phyloP scores from a whole-genome alignment of 164 flowering plant species.

The Protea cynaroides region DNA sequence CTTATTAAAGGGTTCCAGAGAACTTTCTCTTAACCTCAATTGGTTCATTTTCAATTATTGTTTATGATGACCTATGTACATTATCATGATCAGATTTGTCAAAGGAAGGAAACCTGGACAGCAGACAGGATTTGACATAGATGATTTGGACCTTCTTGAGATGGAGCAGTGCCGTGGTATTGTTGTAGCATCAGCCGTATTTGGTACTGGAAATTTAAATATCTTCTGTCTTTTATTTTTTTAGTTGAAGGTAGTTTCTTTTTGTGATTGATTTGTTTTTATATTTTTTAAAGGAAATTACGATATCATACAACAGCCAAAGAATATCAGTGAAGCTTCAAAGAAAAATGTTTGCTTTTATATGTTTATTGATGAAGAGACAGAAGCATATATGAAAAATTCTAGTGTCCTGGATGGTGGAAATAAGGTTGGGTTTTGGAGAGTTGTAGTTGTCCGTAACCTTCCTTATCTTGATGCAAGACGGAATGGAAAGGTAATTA shows the following conservation, averaged over 20 bases:
- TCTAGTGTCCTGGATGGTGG: constrained; percentile 38
- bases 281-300: constrained; percentile 50
- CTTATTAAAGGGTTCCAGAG: background rate
- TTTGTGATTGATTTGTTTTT: constrained; percentile 1
- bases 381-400: constrained; percentile 70
- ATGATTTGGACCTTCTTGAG: constrained; percentile 68
- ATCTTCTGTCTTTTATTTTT: background rate
- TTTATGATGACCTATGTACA: background rate
- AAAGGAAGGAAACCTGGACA: constrained; percentile 78
- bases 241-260: constrained; percentile 4
- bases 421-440: constrained; percentile 78
- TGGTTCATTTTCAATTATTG: background rate
- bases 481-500: constrained; percentile 86
- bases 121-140: constrained; percentile 86
- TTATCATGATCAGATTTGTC: constrained; percentile 50
- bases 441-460: constrained; percentile 72
- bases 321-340: constrained; percentile 60
- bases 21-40: background rate
- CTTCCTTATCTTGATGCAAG: constrained; percentile 78
- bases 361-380: constrained; percentile 94
- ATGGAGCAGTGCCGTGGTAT: constrained; percentile 84
- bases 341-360: constrained; percentile 55
- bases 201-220: constrained; percentile 45
- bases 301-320: constrained; percentile 82
- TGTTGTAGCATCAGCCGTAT: constrained; percentile 86